phyloP scores from a whole-genome alignment of 805 yeast genomes.

The Metschnikowia colocasiae region DNA sequence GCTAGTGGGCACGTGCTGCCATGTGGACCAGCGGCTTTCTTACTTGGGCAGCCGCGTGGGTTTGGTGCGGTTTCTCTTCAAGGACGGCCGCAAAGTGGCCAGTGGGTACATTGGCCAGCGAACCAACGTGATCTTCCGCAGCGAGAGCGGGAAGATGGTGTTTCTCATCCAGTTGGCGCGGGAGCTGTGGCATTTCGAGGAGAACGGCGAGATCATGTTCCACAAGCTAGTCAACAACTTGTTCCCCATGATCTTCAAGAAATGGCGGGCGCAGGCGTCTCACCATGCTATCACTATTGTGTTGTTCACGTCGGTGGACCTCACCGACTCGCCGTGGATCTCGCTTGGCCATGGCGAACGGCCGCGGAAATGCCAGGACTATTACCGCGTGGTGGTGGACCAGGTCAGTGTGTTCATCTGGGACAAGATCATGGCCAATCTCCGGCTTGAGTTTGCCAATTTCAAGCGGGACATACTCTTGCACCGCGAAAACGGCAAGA shows the following conservation, averaged over 20 bases:
- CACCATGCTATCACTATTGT: slow-evolving; percentile 91
- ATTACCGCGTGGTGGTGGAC: slow-evolving; percentile 90
- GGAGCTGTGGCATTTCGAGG: slow-evolving; percentile 99
- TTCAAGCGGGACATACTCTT: slow-evolving; percentile 72
- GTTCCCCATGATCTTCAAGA: slow-evolving; percentile 81
- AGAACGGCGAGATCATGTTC: slow-evolving; percentile 90
- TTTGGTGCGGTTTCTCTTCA: slow-evolving; percentile 57
- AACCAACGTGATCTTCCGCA: slow-evolving; percentile 81
- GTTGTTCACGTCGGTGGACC: slow-evolving; percentile 76
- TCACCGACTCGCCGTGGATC: slow-evolving; percentile 49
- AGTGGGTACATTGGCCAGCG: slow-evolving; percentile 72
- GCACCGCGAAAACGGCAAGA: slow-evolving; percentile 30
- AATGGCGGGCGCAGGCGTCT: slow-evolving; percentile 83
- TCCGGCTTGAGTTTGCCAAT: slow-evolving; percentile 78
- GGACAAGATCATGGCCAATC: slow-evolving; percentile 86
- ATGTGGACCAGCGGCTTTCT: slow-evolving; percentile 59
- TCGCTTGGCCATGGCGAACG: slow-evolving; percentile 69
- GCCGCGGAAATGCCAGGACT: slow-evolving; percentile 66
- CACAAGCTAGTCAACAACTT: slow-evolving; percentile 89
- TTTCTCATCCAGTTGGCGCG: slow-evolving; percentile 84
- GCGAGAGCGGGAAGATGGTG: slow-evolving; percentile 83
- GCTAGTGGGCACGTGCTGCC: slow-evolving; percentile 60
- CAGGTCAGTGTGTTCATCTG: slow-evolving; percentile 86
- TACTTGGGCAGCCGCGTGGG: slow-evolving; percentile 63
- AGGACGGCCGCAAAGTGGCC: slow-evolving; percentile 63